Evolutionary conservation across 345 rosid species (phyloP).

Genomic region (Adansonia digitata): DNA sequence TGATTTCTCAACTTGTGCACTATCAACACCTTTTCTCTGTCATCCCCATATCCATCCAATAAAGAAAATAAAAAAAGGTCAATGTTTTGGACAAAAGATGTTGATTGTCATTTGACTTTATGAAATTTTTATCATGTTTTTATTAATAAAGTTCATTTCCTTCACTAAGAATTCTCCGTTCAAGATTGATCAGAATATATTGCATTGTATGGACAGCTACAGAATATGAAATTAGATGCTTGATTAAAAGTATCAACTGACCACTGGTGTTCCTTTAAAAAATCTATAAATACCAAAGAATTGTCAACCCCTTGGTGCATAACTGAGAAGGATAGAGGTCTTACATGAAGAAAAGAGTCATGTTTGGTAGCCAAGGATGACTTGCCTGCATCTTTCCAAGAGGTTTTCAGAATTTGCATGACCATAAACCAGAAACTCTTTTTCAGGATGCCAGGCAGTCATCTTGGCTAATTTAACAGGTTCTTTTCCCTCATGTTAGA

Average conservation of each 20-base stretch:
- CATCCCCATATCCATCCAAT: too few species aligned
- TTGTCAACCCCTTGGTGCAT: neutral
- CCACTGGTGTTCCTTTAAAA: neutral
- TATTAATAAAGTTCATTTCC: neutral
- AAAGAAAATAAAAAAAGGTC: too few species aligned
- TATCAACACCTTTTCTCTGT: neutral
- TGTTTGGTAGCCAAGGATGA: slow-evolving; percentile 53
- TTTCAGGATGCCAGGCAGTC: too few species aligned
- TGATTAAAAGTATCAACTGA: neutral
- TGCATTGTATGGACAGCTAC: neutral
- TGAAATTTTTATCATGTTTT: neutral
- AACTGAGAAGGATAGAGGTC: slow-evolving; percentile 22
- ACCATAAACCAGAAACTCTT: neutral
- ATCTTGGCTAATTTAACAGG: slow-evolving; percentile 14
- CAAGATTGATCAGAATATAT: neutral
- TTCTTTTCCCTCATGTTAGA: slow-evolving; percentile 13
- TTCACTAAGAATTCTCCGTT: neutral
- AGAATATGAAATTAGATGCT: neutral
- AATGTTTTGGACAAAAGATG: too few species aligned
- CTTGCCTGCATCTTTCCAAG: slow-evolving; percentile 39
- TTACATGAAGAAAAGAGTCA: slow-evolving; percentile 39
- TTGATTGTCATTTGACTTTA: neutral
- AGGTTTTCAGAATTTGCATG: neutral
- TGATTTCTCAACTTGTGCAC: slow-evolving; percentile 4
- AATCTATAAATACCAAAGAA: neutral